Percentiles rank a stretch among this genome's conserved stretches.
Evolutionary conservation across 1,284 basidiomycete species (phyloP).

Genomic region (Naganishia liquefaciens): DNA sequence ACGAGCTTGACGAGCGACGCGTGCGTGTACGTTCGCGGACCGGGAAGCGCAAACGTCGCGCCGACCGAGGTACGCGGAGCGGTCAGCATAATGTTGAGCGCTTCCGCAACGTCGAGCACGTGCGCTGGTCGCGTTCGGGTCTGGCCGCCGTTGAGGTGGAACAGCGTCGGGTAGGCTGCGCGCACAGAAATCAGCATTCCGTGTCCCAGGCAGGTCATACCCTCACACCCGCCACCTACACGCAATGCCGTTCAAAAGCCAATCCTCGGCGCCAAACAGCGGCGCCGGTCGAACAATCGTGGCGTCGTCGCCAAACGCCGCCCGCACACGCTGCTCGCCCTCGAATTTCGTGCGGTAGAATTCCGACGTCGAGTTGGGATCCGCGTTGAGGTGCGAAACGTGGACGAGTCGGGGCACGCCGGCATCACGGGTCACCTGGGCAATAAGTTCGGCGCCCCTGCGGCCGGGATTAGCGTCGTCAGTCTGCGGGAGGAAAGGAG

Average conservation of each 20-base stretch:
- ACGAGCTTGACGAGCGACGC: conserved; percentile 83
- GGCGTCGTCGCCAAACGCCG: conserved; percentile 74
- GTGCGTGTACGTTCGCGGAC: conserved; percentile 82
- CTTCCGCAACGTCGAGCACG: conserved; percentile 92
- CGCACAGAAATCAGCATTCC: conserved; percentile 22
- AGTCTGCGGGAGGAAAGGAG: background rate
- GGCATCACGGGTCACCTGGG: conserved; percentile 71
- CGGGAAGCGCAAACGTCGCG: conserved; percentile 76
- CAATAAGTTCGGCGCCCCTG: conserved; percentile 68
- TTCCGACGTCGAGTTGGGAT: conserved; percentile 71
- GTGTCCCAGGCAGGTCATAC: background rate
- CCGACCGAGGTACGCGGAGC: conserved; percentile 64
- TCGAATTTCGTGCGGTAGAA: conserved; percentile 89
- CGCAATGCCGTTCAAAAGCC: conserved; percentile 88
- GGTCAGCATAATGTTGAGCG: conserved; percentile 74
- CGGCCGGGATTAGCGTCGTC: no score
- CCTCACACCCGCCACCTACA: conserved; percentile 59
- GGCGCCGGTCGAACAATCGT: conserved; percentile 84
- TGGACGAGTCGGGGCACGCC: conserved; percentile 89
- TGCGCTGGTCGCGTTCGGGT: conserved; percentile 89
- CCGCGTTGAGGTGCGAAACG: conserved; percentile 93
- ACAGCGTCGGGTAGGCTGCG: conserved; percentile 86
- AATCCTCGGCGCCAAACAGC: conserved; percentile 94
- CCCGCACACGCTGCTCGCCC: conserved; percentile 84
- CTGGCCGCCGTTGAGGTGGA: conserved; percentile 84